phyloP scores from a whole-genome alignment of 2,329 filamentous ascomycete genomes.

The Diatrype stigma region DNA sequence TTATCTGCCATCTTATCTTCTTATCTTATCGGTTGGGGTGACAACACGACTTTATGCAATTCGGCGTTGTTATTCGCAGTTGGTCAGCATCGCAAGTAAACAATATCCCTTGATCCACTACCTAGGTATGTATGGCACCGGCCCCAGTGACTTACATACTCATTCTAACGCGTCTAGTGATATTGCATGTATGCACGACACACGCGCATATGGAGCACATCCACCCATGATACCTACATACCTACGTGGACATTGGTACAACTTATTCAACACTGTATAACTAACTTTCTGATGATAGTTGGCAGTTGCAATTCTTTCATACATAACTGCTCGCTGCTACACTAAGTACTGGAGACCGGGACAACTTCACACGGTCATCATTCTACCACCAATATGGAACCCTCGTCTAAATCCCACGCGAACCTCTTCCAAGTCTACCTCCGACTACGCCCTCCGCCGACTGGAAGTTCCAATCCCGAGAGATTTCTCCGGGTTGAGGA shows the following conservation, averaged over 20 bases:
- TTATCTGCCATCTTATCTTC: not conserved
- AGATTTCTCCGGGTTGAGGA: conserved; percentile 78
- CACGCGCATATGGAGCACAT: too few species aligned
- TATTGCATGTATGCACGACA: too few species aligned
- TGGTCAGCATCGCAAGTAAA: not conserved
- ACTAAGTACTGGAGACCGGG: too few species aligned
- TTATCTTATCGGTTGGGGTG: conserved; percentile 1
- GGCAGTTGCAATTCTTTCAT: too few species aligned
- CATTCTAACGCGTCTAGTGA: too few species aligned
- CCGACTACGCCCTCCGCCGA: conserved; percentile 67
- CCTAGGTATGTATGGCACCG: not conserved
- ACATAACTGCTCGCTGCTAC: too few species aligned
- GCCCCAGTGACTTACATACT: not conserved
- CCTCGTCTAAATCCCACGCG: conserved; percentile 38
- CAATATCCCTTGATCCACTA: not conserved
- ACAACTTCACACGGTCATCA: not conserved
- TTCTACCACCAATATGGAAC: conserved; percentile 32
- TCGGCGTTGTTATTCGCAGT: not conserved
- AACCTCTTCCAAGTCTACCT: conserved; percentile 89
- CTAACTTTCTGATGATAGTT: too few species aligned
- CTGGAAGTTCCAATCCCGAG: conserved; percentile 44
- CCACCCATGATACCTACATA: too few species aligned
- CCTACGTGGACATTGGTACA: too few species aligned
- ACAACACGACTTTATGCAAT: not conserved
- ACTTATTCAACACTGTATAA: too few species aligned